Base-by-base conservation (phyloP, 1,284 basidiomycete species). In the Naganishia sp. region DNA sequence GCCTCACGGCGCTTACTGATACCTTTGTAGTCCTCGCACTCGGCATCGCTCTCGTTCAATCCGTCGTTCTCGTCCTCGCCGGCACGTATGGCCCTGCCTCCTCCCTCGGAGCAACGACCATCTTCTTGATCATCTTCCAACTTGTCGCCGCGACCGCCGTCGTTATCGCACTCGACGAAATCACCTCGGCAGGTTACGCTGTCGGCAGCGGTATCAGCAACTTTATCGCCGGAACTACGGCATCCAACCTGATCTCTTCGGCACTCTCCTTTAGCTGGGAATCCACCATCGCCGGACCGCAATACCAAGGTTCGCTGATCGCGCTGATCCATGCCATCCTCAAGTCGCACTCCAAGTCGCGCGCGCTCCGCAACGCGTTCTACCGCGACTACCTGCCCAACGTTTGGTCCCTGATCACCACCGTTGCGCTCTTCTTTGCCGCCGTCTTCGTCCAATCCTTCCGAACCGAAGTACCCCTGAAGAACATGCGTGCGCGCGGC, bases 121-220 rank as follows among this genome's bases (percentile, higher is more conserved):
- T 61, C 48, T 48, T 61, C 46, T 28, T 61, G 31, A 61, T 61
- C 57, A n/a, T 61, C 31, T 61, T 61, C 36, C 57, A 61, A 43
- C 48, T 61, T 46, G 45, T 48, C 57, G 57, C 48, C 36, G 18
- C 57, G 21, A 61, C 57, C 11, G 18, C 44, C 3, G 16, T 61
- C 3, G 42, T 50, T 15, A 28, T 61, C 45, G 33, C 44, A 36
- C 57, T 61, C 48, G 57, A 61, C 48, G 57, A 61, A 39, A 61
- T 61, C 48, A 48, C 50, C 16, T 50, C 57, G 33, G 15, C 28
- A 16, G 57, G 57, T 3, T 61, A 61, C 48, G 57, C 33, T 7
- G 49, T 61, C 57, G 57, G 57, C 9, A 42, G 33, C 18, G 57
- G 57, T 1, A 61, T 61, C n/a, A 61, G 48, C 57, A 61, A 61